Evolutionary conservation across 2,329 filamentous ascomycete species (phyloP).

Genomic region (Hyphodiscus sp.): DNA sequence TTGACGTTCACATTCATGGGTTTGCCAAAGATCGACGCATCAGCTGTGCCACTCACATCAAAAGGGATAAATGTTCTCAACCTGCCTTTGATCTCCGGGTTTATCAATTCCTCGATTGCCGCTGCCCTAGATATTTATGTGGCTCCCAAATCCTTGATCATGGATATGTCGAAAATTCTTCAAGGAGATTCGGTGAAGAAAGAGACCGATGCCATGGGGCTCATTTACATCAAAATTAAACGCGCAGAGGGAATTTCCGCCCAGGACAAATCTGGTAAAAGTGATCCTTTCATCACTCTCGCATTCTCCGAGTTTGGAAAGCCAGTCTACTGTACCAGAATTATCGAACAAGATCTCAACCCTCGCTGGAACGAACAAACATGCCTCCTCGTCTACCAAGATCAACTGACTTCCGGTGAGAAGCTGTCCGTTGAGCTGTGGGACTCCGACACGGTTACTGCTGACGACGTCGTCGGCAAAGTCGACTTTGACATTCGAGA

Average conservation of each 20-base stretch:
- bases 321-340: conserved; percentile 93
- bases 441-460: conserved; percentile 89
- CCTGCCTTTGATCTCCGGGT: conserved; percentile 86
- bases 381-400: conserved; percentile 77
- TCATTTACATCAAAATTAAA: conserved; percentile 91
- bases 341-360: conserved; percentile 91
- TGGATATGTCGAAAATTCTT: conserved; percentile 85
- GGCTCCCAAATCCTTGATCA: conserved; percentile 86
- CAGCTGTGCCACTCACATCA: conserved; percentile 88
- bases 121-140: conserved; percentile 87
- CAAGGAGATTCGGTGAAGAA: conserved; percentile 90
- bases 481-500: conserved; percentile 91
- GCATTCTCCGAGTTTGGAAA: conserved; percentile 96
- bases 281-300: conserved; percentile 91
- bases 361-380: conserved; percentile 87
- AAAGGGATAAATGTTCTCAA: conserved; percentile 88
- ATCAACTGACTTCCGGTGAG: conserved; percentile 89
- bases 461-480: conserved; percentile 93
- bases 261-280: conserved; percentile 85
- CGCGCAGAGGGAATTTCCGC: conserved; percentile 83
- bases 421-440: conserved; percentile 90
- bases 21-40: conserved; percentile 79
- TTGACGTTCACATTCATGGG: conserved; percentile 94
- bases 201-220: conserved; percentile 75
- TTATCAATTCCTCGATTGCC: conserved; percentile 68